These are phyloP conservation scores for Lipomyces yamadae DNA, from an alignment of 805 yeast species.

Conservation along the genomic window DNA sequence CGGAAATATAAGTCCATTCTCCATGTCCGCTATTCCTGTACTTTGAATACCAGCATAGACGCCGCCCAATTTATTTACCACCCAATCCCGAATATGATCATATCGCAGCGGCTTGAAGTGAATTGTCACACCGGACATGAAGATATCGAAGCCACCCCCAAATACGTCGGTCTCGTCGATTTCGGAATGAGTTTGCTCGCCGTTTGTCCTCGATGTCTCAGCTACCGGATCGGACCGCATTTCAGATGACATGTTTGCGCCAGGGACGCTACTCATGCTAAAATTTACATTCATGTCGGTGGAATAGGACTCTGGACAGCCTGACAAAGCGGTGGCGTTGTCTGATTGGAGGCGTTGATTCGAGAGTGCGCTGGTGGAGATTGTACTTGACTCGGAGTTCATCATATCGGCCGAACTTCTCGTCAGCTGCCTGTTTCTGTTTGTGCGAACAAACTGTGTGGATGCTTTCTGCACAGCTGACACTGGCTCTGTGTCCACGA, in stretches of 20 bases:
- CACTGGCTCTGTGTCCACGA: too few relatives aligned
- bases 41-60: slow-evolving; percentile 12
- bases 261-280: neutral
- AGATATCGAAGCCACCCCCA: slow-evolving; percentile 8
- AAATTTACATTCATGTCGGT: neutral
- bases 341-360: neutral
- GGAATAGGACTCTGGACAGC: neutral
- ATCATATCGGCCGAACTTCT: too few relatives aligned
- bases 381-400: too few relatives aligned
- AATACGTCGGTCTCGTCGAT: neutral
- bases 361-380: neutral
- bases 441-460: too few relatives aligned
- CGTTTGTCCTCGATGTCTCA: neutral
- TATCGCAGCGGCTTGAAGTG: slow-evolving; percentile 13
- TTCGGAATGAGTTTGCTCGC: neutral
- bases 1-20: neutral
- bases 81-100: slow-evolving; percentile 12
- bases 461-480: too few relatives aligned
- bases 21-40: slow-evolving; percentile 3
- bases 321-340: neutral
- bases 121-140: slow-evolving; percentile 17
- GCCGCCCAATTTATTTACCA: slow-evolving; percentile 6
- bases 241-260: neutral
- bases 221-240: neutral
- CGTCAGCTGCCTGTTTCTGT: too few relatives aligned